A percentile compares a stretch with the other conserved stretches of the same genome.
Evolutionary conservation across 208 protist species (phyloP).

Genomic region (Tritrichomonas foetus): DNA sequence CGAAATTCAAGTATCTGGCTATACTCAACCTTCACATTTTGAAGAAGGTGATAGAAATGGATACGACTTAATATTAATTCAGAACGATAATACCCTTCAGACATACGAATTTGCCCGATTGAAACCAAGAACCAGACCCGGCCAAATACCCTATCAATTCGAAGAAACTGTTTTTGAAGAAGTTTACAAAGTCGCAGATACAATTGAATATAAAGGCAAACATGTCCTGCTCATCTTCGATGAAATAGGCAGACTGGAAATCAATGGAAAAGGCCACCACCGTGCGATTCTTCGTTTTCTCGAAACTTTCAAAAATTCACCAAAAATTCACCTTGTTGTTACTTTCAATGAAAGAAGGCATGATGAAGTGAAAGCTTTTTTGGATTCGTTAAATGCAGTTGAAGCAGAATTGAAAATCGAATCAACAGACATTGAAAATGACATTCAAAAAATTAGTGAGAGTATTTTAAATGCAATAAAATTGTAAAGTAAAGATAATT

Average conservation of each 20-base stretch:
- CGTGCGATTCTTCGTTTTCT: background rate
- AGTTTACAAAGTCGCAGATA: background rate
- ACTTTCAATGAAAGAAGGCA: background rate
- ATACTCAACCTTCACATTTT: background rate
- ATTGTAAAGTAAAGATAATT: too few species aligned
- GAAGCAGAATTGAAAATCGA: too few species aligned
- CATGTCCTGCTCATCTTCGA: background rate
- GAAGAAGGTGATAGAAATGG: background rate
- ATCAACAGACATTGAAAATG: too few species aligned
- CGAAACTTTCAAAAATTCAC: background rate
- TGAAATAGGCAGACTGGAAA: background rate
- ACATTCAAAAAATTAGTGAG: too few species aligned
- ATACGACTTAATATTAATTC: background rate
- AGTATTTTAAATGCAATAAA: too few species aligned
- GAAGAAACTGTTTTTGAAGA: background rate
- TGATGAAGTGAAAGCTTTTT: too few species aligned
- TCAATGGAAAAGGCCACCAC: background rate
- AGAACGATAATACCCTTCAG: background rate
- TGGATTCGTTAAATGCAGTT: too few species aligned
- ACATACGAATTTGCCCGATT: background rate
- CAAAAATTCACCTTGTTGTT: background rate
- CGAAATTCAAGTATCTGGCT: background rate
- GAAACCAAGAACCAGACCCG: background rate
- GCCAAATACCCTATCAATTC: background rate
- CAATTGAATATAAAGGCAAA: background rate